Evolutionary conservation across 805 yeast species (phyloP), one percentile per base, ranked within the genome.

Genomic region (Kazachstania africana): DNA sequence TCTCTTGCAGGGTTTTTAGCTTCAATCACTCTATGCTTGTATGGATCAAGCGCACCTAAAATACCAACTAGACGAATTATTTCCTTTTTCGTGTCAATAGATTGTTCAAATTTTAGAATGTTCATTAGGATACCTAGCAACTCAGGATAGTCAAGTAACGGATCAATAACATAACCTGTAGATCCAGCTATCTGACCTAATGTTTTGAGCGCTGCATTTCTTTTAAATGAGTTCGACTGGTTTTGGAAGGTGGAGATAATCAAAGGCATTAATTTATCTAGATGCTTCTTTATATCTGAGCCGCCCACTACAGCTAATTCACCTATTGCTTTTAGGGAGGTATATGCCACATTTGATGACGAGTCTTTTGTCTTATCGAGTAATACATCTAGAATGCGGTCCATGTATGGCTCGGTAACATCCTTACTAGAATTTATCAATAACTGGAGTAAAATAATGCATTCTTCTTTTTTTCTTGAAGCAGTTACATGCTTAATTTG

Each of bases 31-130:
- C 95, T 73, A 44, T 85, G 93, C 49, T 83, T 87, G 51, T 88
- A 91, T 1, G 99, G 99, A 56, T 91, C 98, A 29, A 91, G 62
- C 0, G 98, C 98, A 40, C 99, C 99, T 26, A 91, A 61, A 21
- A 87, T 85, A 49, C 99, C 99, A 35, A 91, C 62, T 16, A 91
- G 58, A 40, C 88, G 68, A 1, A 91, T 94, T 0, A 95, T 80
- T 52, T 91, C 97, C 35, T 95, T 63, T 47, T 91, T 72, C 6
- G 83, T 75, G 4, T 70, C 60, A 3, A 78, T 70, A 0, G 94
- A 72, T 8, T 74, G 70, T 47, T 88, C 96, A 36, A 85, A 73
- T 40, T 81, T 81, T 34, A 91, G 59, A 25, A 91, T 84, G 33
- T 75, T 77, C 3, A 85, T 82, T 20, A 91, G 60, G 55, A 83